Base-by-base conservation (phyloP, 768 basidiomycete genomes). In the Xerocomellus amylosporus region DNA sequence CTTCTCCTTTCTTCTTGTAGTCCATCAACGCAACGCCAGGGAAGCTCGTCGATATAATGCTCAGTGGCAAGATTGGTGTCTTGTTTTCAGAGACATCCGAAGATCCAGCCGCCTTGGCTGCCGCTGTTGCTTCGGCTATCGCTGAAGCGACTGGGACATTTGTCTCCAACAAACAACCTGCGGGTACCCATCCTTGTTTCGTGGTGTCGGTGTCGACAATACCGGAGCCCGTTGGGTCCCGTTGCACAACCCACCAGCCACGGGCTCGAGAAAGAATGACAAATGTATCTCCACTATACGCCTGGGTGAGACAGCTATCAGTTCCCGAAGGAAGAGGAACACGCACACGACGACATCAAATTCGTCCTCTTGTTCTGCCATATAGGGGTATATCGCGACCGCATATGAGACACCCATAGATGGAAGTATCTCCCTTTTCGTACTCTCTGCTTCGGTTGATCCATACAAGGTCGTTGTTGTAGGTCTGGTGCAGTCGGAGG, bases 241-340 rank as follows among this genome's bases (percentile, higher is more conserved):
- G 86, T 67, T 98, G 95, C 5, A 98, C 97, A 33, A 98, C 90
- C 93, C 96, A 99, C 97, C 97, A 99, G 1, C 97, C 96, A 51
- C 95, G 87, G n/a, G 94, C 88, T 49, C 95, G 85, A 50, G 91
- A 91, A 39, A 94, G 75, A 58, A 98, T 95, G 58, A 96, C 84
- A 72, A 94, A 98, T 1, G 93, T 93, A 65, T 95, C 92, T 38
- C 93, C 93, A 15, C 93, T 95, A 55, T 3, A 49, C 26, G 13
- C 51, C 15, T 40, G 52, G 2, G 30, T 62, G 37, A 63, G 58
- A 52, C 28, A 56, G 19, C 10, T 4, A 22, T 28, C 5, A 44
- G 17, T 24, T 38, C 4, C 30, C 8, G 12, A 61, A 31, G 20
- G 37, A 42, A 51, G 52, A 52, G 45, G 50, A 19, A 53, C 10